Percentiles rank a stretch among this genome's conserved stretches.
Conservation (phyloP, 2,329 filamentous ascomycete genomes). For the Alternaria panax region DNA sequence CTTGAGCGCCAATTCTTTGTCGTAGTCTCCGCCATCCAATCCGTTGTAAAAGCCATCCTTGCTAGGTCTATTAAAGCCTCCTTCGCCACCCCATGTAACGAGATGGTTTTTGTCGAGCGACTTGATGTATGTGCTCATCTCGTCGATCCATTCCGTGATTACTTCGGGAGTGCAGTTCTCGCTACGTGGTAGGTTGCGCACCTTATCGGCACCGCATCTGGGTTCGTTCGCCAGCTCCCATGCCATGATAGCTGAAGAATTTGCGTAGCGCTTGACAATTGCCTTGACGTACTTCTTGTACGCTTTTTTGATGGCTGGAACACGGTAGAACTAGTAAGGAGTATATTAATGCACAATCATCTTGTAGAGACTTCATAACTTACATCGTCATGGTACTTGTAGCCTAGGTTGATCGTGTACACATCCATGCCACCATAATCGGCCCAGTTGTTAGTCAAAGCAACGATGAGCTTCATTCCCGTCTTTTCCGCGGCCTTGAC, state of each 20-base stretch:
- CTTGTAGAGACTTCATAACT: background rate
- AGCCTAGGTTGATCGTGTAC: conserved; percentile 64
- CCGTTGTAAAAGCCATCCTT: conserved; percentile 51
- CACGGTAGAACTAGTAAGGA: conserved; percentile 42
- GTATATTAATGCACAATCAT: background rate
- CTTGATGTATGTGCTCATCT: conserved; percentile 65
- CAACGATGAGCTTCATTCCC: conserved; percentile 62
- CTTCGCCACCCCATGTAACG: conserved; percentile 63
- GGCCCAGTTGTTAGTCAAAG: conserved; percentile 66
- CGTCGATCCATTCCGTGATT: conserved; percentile 59
- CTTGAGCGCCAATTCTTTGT: conserved; percentile 57
- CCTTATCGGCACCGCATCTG: conserved; percentile 38
- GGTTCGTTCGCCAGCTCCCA: conserved; percentile 64
- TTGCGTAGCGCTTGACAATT: conserved; percentile 59
- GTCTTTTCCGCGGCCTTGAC: conserved; percentile 59
- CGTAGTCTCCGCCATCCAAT: conserved; percentile 62
- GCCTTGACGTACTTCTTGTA: conserved; percentile 59
- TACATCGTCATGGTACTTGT: conserved; percentile 60
- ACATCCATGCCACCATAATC: conserved; percentile 68
- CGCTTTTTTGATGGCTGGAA: conserved; percentile 60
- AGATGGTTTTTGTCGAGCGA: conserved; percentile 60
- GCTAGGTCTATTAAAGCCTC: conserved; percentile 42
- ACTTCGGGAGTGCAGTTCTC: conserved; percentile 48
- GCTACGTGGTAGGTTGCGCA: conserved; percentile 40
- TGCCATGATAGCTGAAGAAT: conserved; percentile 60